Conservation (phyloP, 768 basidiomycete species). For the Panaeolus cyanescens region DNA sequence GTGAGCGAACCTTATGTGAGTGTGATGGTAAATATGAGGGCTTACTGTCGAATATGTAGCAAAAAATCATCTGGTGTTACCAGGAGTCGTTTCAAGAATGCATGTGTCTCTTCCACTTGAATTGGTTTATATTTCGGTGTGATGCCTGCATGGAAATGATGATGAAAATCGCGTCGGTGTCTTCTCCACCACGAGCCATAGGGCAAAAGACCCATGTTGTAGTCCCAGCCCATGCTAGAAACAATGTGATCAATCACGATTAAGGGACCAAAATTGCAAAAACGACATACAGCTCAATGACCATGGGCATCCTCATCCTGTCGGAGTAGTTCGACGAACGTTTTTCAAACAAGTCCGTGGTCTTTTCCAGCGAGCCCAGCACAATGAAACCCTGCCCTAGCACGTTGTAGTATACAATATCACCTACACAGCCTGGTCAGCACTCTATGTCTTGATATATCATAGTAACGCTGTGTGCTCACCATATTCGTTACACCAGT, state of each 20-base stretch:
- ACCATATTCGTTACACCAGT: constrained; percentile 20
- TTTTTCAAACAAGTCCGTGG: constrained; percentile 52
- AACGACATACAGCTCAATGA: constrained; percentile 37
- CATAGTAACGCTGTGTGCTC: neutral
- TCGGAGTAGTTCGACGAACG: constrained; percentile 51
- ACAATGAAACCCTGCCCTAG: constrained; percentile 26
- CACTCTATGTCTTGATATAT: neutral
- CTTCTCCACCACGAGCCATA: neutral
- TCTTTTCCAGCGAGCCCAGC: constrained; percentile 27
- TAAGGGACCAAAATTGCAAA: neutral
- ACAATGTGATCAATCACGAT: neutral
- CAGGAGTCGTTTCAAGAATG: constrained; percentile 37
- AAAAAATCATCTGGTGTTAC: constrained; percentile 30
- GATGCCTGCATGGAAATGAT: constrained; percentile 10
- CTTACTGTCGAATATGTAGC: constrained; percentile 43
- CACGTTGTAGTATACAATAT: constrained; percentile 45
- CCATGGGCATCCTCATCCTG: constrained; percentile 37
- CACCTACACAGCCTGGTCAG: constrained; percentile 30
- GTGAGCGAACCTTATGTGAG: constrained; percentile 9
- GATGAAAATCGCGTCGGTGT: neutral
- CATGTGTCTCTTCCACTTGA: constrained; percentile 33
- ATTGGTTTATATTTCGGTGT: constrained; percentile 18
- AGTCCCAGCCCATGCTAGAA: constrained; percentile 1
- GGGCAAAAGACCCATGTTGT: neutral
- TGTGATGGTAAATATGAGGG: neutral